Conservation (phyloP, 2,329 filamentous ascomycete genomes). For the Juglanconis oblonga region DNA sequence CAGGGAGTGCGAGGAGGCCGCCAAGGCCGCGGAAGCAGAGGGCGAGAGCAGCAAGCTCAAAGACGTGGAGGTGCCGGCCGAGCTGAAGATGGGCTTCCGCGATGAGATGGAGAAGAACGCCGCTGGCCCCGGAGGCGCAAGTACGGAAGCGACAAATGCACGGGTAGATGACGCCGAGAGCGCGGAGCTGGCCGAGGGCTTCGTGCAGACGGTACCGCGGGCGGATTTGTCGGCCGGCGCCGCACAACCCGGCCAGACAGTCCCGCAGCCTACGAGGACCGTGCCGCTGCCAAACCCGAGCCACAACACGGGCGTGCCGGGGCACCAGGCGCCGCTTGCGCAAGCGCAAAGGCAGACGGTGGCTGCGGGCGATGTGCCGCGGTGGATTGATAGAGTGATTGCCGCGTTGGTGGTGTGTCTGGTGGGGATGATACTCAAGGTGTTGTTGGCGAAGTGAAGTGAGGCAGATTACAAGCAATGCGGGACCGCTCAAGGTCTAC, state of each 20-base stretch:
- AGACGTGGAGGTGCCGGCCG: constrained; percentile 50
- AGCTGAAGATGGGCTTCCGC: constrained; percentile 66
- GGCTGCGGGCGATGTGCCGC: constrained; percentile 51
- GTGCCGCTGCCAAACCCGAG: constrained; percentile 25
- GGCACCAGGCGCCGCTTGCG: constrained; percentile 11
- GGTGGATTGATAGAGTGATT: constrained; percentile 82
- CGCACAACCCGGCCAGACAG: constrained; percentile 25
- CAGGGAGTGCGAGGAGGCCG: constrained; percentile 62
- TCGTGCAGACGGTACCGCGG: constrained; percentile 47
- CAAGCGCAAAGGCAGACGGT: constrained; percentile 15
- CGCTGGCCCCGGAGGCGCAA: constrained; percentile 17
- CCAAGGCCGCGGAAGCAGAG: constrained; percentile 32
- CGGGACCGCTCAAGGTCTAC: neutral
- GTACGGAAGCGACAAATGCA: neutral
- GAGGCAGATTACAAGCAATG: neutral
- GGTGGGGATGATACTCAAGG: constrained; percentile 64
- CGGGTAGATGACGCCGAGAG: constrained; percentile 36
- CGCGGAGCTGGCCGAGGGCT: constrained; percentile 55
- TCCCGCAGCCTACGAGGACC: constrained; percentile 34
- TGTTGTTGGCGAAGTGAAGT: constrained; percentile 31
- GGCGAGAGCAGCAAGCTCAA: constrained; percentile 21
- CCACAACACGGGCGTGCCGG: constrained; percentile 8
- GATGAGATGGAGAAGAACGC: constrained; percentile 60
- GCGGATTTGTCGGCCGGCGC: constrained; percentile 20
- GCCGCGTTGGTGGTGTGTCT: constrained; percentile 68